Evolutionary conservation across 1,139 yeast genomes (phyloP), one percentile per base, ranked within the genome.

Genomic region (Kurtzmaniella quercitrusa): DNA sequence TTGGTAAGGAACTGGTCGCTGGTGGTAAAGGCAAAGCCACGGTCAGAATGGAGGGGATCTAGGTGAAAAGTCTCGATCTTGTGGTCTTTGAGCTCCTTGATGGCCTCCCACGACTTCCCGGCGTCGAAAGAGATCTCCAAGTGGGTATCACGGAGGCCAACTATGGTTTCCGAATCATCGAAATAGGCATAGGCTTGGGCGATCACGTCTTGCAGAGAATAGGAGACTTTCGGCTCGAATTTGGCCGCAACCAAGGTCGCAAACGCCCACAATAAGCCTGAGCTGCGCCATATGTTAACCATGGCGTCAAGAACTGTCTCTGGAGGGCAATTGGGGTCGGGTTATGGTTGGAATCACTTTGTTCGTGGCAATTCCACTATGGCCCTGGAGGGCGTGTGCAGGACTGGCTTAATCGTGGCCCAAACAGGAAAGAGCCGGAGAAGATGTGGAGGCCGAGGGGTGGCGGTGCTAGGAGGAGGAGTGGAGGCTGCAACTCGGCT

Each of bases 1-100:
- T 57, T 61, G 5, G 93, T 78, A 19, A 71, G 64, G 51, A 62
- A 83, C 29, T 80, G 85, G 2, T 56, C 52, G 0, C 60, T 49
- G 0, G 49, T 39, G 1, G 82, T 64, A 45, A 80, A 59, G 1
- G 77, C 81, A 55, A 81, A 75, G 0, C 85, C 93, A 40, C 82
- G 59, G 1, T 68, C 60, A 25, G 62, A 63, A 48, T 70, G 62
- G 44, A 65, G 65, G 2, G 75, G 73, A 55, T 80, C 85, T 39
- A 75, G 60, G 38, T 66, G 57, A 21, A 81, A 45, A 2, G 46
- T 44, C 0, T 57, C 45, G 1, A 72, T 56, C 4, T 41, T 39
- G 5, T 55, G 53, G n/a, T 60, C 62, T 48, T 62, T 45, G 53
- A 65, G 41, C 2, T 57, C 69, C 31, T 61, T 54, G 2, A 75